Evolutionary conservation across 2,329 filamentous ascomycete species (phyloP).

Genomic region (Aspergillus sp.): DNA sequence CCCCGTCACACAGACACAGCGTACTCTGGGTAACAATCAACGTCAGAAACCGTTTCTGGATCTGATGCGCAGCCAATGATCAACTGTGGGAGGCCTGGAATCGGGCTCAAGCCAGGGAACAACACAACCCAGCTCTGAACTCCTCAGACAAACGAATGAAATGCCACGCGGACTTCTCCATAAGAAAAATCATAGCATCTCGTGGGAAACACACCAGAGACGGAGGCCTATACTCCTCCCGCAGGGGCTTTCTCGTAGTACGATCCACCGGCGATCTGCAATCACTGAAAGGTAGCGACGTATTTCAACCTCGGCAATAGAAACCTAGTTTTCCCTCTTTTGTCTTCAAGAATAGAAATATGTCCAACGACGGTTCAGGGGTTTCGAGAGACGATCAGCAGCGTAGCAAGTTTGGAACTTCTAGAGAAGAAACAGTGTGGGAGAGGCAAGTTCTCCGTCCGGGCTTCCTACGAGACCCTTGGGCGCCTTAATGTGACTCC

Average conservation of each 20-base stretch:
- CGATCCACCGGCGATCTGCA: not conserved
- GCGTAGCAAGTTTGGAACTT: not conserved
- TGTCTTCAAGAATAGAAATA: not conserved
- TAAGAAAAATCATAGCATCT: too few species aligned
- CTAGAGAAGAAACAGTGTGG: not conserved
- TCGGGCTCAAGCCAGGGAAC: not conserved
- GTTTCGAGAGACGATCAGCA: not conserved
- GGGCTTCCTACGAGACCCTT: not conserved
- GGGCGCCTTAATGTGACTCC: not conserved
- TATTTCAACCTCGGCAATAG: not conserved
- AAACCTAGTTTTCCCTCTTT: not conserved
- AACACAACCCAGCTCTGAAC: not conserved
- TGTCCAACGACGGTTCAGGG: not conserved
- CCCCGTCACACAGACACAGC: constrained; percentile 14
- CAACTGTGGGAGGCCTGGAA: not conserved
- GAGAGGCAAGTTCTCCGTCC: not conserved
- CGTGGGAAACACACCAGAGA: not conserved
- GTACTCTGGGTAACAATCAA: constrained; percentile 1
- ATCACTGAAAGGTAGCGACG: not conserved
- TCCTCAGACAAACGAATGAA: too few species aligned
- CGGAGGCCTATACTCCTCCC: not conserved
- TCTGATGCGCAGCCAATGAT: not conserved
- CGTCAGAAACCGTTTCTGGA: not conserved
- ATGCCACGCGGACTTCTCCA: too few species aligned
- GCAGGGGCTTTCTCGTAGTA: not conserved